phyloP scores from a whole-genome alignment of 345 rosid species.

The Leavenworthia alabamica region DNA sequence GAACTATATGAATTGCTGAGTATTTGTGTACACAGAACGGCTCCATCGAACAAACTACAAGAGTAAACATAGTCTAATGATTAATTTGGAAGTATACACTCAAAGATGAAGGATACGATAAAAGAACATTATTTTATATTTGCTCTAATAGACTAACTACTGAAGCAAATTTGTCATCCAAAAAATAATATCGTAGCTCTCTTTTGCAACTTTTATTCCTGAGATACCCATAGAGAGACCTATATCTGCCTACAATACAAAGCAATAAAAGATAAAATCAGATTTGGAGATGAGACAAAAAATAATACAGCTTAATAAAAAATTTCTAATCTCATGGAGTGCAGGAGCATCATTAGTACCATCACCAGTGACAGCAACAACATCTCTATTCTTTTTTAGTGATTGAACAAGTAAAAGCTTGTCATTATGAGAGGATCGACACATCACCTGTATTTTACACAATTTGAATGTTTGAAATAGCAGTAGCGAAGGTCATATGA shows the following conservation, averaged over 20 bases:
- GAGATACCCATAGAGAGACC: constrained; percentile 97
- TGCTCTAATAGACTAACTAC: constrained; percentile 44
- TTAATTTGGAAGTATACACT: not conserved
- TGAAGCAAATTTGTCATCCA: constrained; percentile 94
- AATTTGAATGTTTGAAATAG: not conserved
- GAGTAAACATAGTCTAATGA: not conserved
- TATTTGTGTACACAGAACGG: constrained; percentile 93
- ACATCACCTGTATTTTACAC: constrained; percentile 69
- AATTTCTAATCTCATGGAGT: constrained; percentile 75
- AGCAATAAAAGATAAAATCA: constrained; percentile 22
- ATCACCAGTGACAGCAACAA: constrained; percentile 99
- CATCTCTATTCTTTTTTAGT: constrained; percentile 78
- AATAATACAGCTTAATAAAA: not conserved
- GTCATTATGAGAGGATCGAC: constrained; percentile 86
- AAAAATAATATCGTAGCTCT: constrained; percentile 86
- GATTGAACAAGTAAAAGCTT: constrained; percentile 98
- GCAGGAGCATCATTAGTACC: constrained; percentile 99
- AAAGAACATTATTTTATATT: not conserved
- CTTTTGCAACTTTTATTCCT: constrained; percentile 98
- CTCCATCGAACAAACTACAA: constrained; percentile 96
- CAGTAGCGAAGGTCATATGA: constrained; percentile 8
- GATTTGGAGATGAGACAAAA: constrained; percentile 10
- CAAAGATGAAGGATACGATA: constrained; percentile 10
- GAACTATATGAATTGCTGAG: constrained; percentile 93
- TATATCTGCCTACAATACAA: constrained; percentile 74